Evolutionary conservation across 192 early-diverging fungal species (phyloP).

Genomic region (Glomus cerebriforme): DNA sequence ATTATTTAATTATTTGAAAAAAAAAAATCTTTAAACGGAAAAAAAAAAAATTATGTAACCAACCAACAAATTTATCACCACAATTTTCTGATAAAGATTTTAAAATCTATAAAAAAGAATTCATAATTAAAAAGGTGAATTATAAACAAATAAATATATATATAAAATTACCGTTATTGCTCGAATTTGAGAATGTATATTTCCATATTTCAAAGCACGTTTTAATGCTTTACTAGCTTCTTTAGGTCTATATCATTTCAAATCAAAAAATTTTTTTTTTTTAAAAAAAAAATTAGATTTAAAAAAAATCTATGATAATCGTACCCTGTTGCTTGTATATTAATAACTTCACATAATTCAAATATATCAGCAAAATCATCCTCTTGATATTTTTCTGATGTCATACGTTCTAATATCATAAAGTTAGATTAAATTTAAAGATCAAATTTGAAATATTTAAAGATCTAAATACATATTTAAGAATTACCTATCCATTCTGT

Average conservation of each 20-base stretch:
- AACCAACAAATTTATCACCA: conserved; percentile 12
- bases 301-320: background rate
- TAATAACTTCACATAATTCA: conserved; percentile 25
- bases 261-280: background rate
- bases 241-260: background rate
- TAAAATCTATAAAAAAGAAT: conserved; percentile 12
- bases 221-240: conserved; percentile 22
- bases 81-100: conserved; percentile 16
- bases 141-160: background rate
- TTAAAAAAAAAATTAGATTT: background rate
- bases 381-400: conserved; percentile 3
- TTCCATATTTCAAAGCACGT: conserved; percentile 18
- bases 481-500: conserved; percentile 26
- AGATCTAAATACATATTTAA: background rate
- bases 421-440: background rate
- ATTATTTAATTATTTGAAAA: background rate
- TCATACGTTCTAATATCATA: conserved; percentile 14
- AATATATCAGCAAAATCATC: conserved; percentile 16
- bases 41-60: background rate
- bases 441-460: background rate
- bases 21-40: background rate
- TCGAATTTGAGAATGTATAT: conserved; percentile 20
- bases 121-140: background rate
- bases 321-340: conserved; percentile 11
- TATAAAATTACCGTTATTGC: background rate